phyloP scores from a whole-genome alignment of 352 stramenopile species.

The Globisporangium nodosum region DNA sequence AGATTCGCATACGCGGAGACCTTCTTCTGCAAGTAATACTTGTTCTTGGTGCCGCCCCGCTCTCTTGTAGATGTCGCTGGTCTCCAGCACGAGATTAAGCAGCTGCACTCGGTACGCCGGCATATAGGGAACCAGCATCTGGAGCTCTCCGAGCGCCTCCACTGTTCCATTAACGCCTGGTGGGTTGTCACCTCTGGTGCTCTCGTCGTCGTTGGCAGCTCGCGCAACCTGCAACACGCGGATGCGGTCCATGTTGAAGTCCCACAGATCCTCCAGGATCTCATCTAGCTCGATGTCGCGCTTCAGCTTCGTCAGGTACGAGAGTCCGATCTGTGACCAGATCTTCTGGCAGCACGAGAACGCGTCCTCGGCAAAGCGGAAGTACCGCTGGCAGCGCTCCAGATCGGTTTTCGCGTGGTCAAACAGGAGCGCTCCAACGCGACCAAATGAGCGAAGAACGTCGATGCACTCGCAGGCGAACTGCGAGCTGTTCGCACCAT shows the following conservation, averaged over 20 bases:
- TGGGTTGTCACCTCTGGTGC: background rate
- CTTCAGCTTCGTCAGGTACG: constrained; percentile 62
- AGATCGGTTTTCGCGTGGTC: constrained; percentile 44
- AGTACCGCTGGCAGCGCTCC: constrained; percentile 45
- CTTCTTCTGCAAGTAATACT: constrained; percentile 52
- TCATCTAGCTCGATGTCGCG: constrained; percentile 60
- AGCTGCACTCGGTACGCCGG: constrained; percentile 28
- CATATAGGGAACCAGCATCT: constrained; percentile 70
- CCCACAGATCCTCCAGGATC: constrained; percentile 74
- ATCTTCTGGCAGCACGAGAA: constrained; percentile 41
- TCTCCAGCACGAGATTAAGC: constrained; percentile 39
- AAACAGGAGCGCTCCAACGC: constrained; percentile 57
- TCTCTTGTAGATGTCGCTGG: constrained; percentile 45
- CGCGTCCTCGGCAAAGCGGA: constrained; percentile 47
- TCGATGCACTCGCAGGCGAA: constrained; percentile 66
- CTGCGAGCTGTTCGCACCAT: constrained; percentile 11
- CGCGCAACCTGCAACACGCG: constrained; percentile 39
- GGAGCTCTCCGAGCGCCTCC: constrained; percentile 59
- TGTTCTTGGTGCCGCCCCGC: constrained; percentile 29
- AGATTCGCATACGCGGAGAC: constrained; percentile 43
- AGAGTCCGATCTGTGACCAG: constrained; percentile 60
- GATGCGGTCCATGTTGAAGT: constrained; percentile 64
- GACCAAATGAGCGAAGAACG: constrained; percentile 65
- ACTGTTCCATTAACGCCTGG: constrained; percentile 23
- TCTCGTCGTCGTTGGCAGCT: constrained; percentile 3